Base-by-base conservation (phyloP, 2,329 filamentous ascomycete species). In the Nemania bipapillata region DNA sequence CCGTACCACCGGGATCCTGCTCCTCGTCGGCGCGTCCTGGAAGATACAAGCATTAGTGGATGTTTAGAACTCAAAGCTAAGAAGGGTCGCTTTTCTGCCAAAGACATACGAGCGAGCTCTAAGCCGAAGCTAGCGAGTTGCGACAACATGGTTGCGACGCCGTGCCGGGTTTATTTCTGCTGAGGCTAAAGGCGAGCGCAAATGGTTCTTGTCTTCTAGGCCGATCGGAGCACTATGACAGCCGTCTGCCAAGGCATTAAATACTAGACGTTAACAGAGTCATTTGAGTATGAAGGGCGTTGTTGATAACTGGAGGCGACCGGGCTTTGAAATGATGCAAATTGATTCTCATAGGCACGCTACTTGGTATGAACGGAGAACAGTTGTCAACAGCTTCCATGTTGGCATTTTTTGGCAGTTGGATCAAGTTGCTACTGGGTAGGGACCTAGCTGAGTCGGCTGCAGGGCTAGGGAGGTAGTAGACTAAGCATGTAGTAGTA, bases 1-100 rank as follows among this genome's bases (percentile, higher is more conserved):
- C 70, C 79, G 74, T 81, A 84, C 83, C 82, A 73, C 83, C 83
- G 52, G 82, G 81, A 70, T 85, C 84, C 47, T 81, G 80, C 67
- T 85, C 84, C 66, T 84, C 82, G 60, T 80, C 75, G 50, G 81
- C 82, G 74, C 83, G 80, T 71, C 79, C 83, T 85, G 67, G 66
- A 66, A 45, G 22, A 70, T 24, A 50, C 40, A 28, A 37, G 26
- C 12, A 55, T 70, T 40, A 64, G 69, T 65, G 17, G 35, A 26
- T 28, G 40, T 37, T 54, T 28, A 30, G 45, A 40, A n/a, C 32
- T 56, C 30, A 22, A 24, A 22, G 35, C 1, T 55, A 28, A 9
- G 24, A 26, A 57, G n/a, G 12, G 61, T 71, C 49, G 58, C 56
- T 60, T 53, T n/a, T 60, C 50, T n/a, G 45, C 6, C 49, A 32